Conservation (phyloP, 1,139 yeast genomes). For the Williopsis jadinii region DNA sequence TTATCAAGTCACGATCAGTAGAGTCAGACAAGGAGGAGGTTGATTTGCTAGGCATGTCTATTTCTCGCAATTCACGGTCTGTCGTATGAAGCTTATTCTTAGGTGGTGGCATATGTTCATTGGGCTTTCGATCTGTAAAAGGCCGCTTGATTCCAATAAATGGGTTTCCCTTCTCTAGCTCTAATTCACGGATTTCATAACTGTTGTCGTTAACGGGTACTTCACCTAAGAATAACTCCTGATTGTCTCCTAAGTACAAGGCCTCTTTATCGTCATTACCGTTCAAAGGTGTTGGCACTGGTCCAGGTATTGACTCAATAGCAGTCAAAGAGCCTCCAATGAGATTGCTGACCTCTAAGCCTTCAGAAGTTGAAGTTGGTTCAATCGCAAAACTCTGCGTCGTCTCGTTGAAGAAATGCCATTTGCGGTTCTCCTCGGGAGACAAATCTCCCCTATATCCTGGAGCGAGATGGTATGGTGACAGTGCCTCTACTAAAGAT, state of each 20-base stretch:
- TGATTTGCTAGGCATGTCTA: no score
- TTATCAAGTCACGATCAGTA: neutral
- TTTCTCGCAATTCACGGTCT: neutral
- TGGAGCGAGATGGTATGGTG: conserved; percentile 14
- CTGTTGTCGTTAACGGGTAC: neutral
- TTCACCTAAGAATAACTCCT: neutral
- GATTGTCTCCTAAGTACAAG: neutral
- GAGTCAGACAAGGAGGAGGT: no score
- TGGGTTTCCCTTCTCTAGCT: neutral
- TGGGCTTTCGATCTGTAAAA: neutral
- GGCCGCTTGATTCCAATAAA: neutral
- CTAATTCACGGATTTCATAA: neutral
- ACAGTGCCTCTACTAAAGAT: neutral
- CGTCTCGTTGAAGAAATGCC: neutral
- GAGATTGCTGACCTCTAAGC: neutral
- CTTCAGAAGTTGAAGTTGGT: neutral
- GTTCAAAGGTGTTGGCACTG: neutral
- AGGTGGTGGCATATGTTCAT: neutral
- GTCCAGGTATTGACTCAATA: neutral
- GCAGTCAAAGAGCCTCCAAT: neutral
- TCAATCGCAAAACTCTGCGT: no score
- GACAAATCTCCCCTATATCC: conserved; percentile 4
- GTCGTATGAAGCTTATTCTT: neutral
- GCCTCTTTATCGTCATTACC: neutral
- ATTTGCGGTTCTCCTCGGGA: conserved; percentile 3